Evolutionary conservation across 768 basidiomycete species (phyloP).

Genomic region (Porpolomopsis calyptriformis): DNA sequence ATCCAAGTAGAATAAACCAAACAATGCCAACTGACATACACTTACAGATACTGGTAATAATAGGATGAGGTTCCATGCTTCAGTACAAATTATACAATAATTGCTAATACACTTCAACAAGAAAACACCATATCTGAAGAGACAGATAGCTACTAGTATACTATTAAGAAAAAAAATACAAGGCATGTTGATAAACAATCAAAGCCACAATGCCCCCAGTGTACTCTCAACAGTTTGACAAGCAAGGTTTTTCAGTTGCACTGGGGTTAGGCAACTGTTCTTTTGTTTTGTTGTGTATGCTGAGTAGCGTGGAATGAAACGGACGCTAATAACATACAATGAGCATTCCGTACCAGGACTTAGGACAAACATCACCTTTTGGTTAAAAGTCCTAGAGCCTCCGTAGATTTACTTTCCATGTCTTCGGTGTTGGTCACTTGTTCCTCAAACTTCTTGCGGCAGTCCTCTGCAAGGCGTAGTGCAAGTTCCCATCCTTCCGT

Average conservation of each 20-base stretch:
- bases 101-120: too few species aligned
- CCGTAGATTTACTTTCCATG: slow-evolving; percentile 10
- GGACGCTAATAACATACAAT: slow-evolving; percentile 12
- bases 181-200: slow-evolving; percentile 2
- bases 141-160: too few species aligned
- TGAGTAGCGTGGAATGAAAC: slow-evolving; percentile 11
- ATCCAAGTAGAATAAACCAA: too few species aligned
- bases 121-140: too few species aligned
- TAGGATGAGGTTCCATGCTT: too few species aligned
- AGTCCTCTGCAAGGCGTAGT: slow-evolving; percentile 10
- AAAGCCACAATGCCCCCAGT: background rate
- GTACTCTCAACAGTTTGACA: slow-evolving; percentile 4
- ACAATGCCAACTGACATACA: too few species aligned
- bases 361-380: slow-evolving; percentile 9
- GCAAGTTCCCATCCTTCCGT: slow-evolving; percentile 12
- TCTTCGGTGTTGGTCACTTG: slow-evolving; percentile 9
- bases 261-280: slow-evolving; percentile 1
- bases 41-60: too few species aligned
- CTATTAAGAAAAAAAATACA: slow-evolving; percentile 2
- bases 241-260: slow-evolving; percentile 2
- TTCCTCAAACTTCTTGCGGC: slow-evolving; percentile 11
- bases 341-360: slow-evolving; percentile 9
- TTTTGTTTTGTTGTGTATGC: slow-evolving; percentile 3
- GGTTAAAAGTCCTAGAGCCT: slow-evolving; percentile 13
- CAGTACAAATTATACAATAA: too few species aligned